These are phyloP conservation scores for Cynara cardunculus DNA, from an alignment of 129 eudicot species.

Conservation along the genomic window DNA sequence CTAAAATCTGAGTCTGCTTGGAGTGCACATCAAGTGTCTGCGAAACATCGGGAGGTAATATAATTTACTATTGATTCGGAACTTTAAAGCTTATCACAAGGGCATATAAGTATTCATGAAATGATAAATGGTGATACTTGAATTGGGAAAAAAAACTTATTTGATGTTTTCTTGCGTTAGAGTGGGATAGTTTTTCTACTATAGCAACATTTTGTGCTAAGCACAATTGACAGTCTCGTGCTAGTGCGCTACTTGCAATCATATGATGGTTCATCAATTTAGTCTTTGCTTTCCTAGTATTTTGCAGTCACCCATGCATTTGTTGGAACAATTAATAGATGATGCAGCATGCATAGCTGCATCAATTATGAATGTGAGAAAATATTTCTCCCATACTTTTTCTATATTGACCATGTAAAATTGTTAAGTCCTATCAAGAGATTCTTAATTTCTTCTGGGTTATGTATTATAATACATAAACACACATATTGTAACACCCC, in stretches of 20 bases:
- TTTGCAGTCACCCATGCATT: not conserved
- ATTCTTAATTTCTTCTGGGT: not conserved
- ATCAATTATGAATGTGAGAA: not conserved
- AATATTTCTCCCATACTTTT: not conserved
- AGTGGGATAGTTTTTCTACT: not conserved
- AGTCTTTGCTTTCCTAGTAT: not conserved
- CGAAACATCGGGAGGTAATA: slow-evolving; percentile 85
- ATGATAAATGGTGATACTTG: not conserved
- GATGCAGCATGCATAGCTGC: not conserved
- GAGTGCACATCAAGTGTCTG: slow-evolving; percentile 86
- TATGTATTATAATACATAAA: not conserved
- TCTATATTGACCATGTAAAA: slow-evolving; percentile 1
- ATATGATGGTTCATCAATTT: not conserved
- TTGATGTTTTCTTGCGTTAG: not conserved
- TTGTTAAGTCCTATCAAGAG: not conserved
- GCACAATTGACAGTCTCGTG: not conserved
- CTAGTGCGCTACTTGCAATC: not conserved
- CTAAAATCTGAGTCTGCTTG: slow-evolving; percentile 82
- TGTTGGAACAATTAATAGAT: not conserved
- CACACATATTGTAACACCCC: too few species aligned
- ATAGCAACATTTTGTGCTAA: not conserved
- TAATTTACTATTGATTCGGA: not conserved
- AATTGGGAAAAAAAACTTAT: not conserved
- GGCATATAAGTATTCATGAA: not conserved
- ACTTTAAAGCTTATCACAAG: not conserved